Conservation (phyloP, 2,329 filamentous ascomycete genomes). For the Botryotinia narcissicola region DNA sequence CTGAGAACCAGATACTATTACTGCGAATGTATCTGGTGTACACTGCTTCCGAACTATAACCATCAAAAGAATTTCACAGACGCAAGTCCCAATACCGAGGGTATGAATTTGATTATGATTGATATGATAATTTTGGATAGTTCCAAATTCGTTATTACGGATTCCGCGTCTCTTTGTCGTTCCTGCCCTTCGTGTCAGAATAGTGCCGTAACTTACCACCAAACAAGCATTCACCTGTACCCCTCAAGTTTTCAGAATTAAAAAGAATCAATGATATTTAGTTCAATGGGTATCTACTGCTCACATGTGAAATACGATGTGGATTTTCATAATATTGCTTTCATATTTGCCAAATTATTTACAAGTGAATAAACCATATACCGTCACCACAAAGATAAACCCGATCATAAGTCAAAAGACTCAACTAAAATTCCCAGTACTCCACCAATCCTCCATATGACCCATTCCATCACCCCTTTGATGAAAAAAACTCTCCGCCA, state of each 20-base stretch:
- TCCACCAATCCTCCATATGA: slow-evolving; percentile 29
- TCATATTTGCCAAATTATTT: neutral
- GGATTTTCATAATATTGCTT: neutral
- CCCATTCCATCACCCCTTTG: slow-evolving; percentile 38
- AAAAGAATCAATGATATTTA: neutral
- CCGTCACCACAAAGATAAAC: neutral
- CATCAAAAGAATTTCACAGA: too few species aligned
- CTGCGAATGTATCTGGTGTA: too few species aligned
- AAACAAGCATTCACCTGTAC: neutral
- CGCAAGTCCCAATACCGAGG: too few species aligned
- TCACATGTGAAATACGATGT: rapidly evolving
- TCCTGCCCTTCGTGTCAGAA: neutral
- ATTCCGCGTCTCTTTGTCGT: neutral
- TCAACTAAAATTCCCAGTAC: slow-evolving; percentile 8
- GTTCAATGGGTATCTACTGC: rapidly evolving
- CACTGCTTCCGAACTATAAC: too few species aligned
- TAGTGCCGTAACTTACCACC: neutral
- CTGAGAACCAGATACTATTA: too few species aligned
- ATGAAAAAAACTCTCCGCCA: slow-evolving; percentile 49
- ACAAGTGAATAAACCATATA: neutral
- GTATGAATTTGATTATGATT: too few species aligned
- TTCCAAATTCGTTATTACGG: too few species aligned
- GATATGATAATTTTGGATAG: too few species aligned
- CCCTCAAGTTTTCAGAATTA: neutral
- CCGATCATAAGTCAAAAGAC: neutral